Percentiles rank a stretch among this genome's conserved stretches.
These are phyloP conservation scores for Datura wrightii DNA, from an alignment of 257 asterid species.

Conservation along the genomic window DNA sequence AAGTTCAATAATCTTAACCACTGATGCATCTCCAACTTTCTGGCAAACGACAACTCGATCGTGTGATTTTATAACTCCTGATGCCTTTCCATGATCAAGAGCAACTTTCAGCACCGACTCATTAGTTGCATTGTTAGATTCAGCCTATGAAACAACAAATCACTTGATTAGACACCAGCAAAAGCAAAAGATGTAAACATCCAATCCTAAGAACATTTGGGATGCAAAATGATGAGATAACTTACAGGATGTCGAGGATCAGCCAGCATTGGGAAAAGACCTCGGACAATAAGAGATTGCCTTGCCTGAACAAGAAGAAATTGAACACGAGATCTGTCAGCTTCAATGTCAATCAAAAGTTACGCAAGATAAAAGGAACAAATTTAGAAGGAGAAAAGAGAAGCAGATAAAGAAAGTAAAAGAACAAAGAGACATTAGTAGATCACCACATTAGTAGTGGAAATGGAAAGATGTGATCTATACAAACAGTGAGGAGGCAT, in stretches of 20 bases:
- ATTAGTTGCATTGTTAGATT: conserved; percentile 61
- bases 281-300: conserved; percentile 88
- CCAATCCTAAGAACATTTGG: neutral
- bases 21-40: conserved; percentile 89
- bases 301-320: conserved; percentile 63
- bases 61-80: conserved; percentile 71
- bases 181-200: neutral
- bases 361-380: neutral
- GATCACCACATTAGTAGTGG: neutral
- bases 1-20: conserved; percentile 85
- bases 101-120: conserved; percentile 84
- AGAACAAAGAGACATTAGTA: neutral
- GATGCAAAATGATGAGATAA: conserved; percentile 16
- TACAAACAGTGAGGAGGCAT: neutral
- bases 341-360: neutral
- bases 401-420: neutral
- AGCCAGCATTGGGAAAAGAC: conserved; percentile 91
- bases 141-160: conserved; percentile 56
- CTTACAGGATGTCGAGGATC: conserved; percentile 97
- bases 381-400: neutral
- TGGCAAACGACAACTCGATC: conserved; percentile 87
- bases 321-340: neutral
- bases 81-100: conserved; percentile 74
- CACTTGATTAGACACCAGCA: neutral
- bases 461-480: neutral